Conservation (phyloP, 371 early-diverging fungal species). For the Thermomucor indicae-seudaticae region DNA sequence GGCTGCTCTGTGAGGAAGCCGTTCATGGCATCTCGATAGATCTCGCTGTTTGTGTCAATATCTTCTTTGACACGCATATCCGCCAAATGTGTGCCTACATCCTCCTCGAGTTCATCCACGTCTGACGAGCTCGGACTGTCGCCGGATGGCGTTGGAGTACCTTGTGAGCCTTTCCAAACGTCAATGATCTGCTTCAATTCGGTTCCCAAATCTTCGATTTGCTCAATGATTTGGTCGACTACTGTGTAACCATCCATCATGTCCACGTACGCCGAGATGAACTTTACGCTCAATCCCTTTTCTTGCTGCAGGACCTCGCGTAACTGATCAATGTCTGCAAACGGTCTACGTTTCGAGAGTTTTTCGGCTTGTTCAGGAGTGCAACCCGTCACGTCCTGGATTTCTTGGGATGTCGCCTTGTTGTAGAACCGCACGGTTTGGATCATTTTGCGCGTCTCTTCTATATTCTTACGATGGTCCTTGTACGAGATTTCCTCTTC, state of each 20-base stretch:
- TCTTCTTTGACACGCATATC: conserved; percentile 13
- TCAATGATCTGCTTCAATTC: conserved; percentile 45
- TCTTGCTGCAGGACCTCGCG: conserved; percentile 48
- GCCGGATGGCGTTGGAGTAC: too few species aligned
- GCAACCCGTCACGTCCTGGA: conserved; percentile 64
- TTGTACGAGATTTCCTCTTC: not conserved
- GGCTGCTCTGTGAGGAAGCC: conserved; percentile 57
- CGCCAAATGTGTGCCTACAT: conserved; percentile 20
- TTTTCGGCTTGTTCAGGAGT: conserved; percentile 56
- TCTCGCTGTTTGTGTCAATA: conserved; percentile 11
- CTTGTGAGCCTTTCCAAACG: conserved; percentile 42
- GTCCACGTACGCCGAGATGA: conserved; percentile 59
- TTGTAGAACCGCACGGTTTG: conserved; percentile 69
- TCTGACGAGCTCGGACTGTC: too few species aligned
- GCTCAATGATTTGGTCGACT: conserved; percentile 69
- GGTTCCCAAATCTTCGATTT: conserved; percentile 54
- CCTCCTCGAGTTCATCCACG: conserved; percentile 21
- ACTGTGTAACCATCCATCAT: conserved; percentile 67
- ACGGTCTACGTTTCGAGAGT: conserved; percentile 61
- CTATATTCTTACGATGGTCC: not conserved
- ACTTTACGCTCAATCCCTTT: conserved; percentile 53
- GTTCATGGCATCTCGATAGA: conserved; percentile 36
- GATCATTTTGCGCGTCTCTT: conserved; percentile 27
- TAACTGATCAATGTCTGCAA: conserved; percentile 50
- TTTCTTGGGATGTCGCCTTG: conserved; percentile 44